Base-by-base conservation (phyloP, 495 filamentous ascomycete species). In the Xylaria castorea region DNA sequence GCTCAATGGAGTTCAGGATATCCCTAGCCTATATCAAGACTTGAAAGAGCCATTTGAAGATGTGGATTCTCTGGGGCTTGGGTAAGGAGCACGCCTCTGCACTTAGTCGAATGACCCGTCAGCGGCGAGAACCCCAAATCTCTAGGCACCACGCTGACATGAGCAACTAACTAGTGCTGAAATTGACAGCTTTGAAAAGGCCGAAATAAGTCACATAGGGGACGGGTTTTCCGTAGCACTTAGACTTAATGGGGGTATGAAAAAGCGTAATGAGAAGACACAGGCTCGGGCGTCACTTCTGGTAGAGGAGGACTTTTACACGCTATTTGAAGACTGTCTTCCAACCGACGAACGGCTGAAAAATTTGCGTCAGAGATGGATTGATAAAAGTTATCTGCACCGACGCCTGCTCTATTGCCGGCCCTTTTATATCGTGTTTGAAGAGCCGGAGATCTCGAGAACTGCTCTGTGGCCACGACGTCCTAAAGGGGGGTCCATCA, bases 361-460 rank as follows among this genome's bases (percentile, higher is more conserved):
- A 4, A 12, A n/a, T n/a, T 38, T 61, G 58, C 53, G 53, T 32
- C 25, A 57, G 53, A 16, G 53, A 57, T 57, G 53, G 53, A 57
- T 57, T 18, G 53, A 57, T 32, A 57, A 27, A 32, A 32, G 53
- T 57, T 12, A 57, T 16, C 27, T 57, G 27, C 53, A 57, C 27
- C 25, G 27, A 5, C 53, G 53, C 27, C 25, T 57, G 27, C 53
- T 57, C 27, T 57, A 57, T 32, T 57, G 53, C 14, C 53, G 27
- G 27, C 53, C 53, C 27, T 57, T 57, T 57, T 25, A 57, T 14
- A 57, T 57, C 53, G 53, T 18, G 25, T 57, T 30, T 32, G 53
- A 57, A 32, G 53, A 57, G 53, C 12, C 30, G 16, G 25, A 57
- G 53, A 32, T 12, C 5, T 57, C 27, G 27, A 57, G 53, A 32